Evolutionary conservation across 257 asterid species (phyloP), one percentile per base, ranked within the genome.

Genomic region (Capsicum pubescens): DNA sequence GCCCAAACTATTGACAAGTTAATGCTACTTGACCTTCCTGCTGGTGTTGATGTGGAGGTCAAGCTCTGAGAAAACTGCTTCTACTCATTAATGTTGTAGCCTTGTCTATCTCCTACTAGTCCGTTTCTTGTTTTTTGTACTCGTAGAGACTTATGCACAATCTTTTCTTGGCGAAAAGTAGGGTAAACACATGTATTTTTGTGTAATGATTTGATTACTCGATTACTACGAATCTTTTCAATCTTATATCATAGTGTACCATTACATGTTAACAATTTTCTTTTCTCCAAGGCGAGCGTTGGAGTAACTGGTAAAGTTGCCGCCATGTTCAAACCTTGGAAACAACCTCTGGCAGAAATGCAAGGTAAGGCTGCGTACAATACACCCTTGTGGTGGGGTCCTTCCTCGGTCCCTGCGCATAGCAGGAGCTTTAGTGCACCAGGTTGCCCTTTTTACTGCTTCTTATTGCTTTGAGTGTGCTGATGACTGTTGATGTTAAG

Each of bases 1-100:
- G 99, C 99, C 64, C 99, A 95, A 90, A 95, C 98, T 13, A 97
- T 95, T 26, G 99, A 97, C 89, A 93, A 98, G 5, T 89, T 97
- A 90, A 97, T 97, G 99, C 97, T 93, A 85, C 98, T 96, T 4
- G 98, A 94, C 88, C 89, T 96, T 90, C 99, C 98, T 66, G 98
- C 97, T 52, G 99, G 99, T 3, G 99, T 96, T 36, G 99, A 96
- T 61, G 99, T 95, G n/a, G 99, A 95, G 93, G 99, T 95, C 80
- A 93, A 95, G 94, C 98, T 95, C 61, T 95, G 90, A 94, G 72
- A 50, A 67, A 59, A 7, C 39, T 11, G 2, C 10, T 39, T 52
- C 63, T 68, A 50, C 44, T 19, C 12, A 14, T 42, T 39, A 4
- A 5, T 13, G 1, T 50, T 81, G 76, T 84, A 77, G 44, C 76